Base-by-base conservation (phyloP, 2,329 filamentous ascomycete genomes). In the Monilinia fructigena region DNA sequence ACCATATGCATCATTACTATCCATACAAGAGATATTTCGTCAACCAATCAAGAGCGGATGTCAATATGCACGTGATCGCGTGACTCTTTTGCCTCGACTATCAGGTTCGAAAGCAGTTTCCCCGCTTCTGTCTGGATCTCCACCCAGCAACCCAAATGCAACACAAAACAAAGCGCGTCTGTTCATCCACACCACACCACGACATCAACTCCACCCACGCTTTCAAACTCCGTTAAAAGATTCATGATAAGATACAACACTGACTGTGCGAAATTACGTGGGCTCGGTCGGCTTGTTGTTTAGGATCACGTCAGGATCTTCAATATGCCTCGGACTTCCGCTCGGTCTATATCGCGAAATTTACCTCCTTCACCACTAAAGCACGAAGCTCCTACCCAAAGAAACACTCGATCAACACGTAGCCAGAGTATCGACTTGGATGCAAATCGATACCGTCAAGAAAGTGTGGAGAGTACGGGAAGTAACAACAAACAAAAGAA, bases 391-490 rank as follows among this genome's bases (percentile, higher is more conserved):
- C 70, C 72, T 12, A 45, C 63, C 16, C 59, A 62, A 47, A 71
- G 68, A 23, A 61, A 52, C 40, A 74, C 70, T 7, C 69, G 78
- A 59, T 69, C 75, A 28, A 78, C 78, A 8, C 74, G 79, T 63
- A 80, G 78, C 63, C 75, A 74, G 63, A 80, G 78, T 70, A 75
- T 75, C 26, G 76, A 79, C 50, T 67, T 75, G 12, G 75, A 68
- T n/a, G 68, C 69, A 7, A 65, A 16, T 67, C 68, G 54, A 42
- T 28, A 62, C n/a, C 70, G 72, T 10, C 71, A 72, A 58, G 56
- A 28, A 50, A 74, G 72, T 52, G 69, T 68, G 31, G 71, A 73
- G 31, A 74, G 73, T 48, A 66, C 66, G 52, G 69, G 62, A 23
- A 73, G 70, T 50, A 68, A 69, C 28, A 55, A 63, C 10, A 72